phyloP scores from a whole-genome alignment of 306 rosid genomes.

The Citrullus colocynthis region DNA sequence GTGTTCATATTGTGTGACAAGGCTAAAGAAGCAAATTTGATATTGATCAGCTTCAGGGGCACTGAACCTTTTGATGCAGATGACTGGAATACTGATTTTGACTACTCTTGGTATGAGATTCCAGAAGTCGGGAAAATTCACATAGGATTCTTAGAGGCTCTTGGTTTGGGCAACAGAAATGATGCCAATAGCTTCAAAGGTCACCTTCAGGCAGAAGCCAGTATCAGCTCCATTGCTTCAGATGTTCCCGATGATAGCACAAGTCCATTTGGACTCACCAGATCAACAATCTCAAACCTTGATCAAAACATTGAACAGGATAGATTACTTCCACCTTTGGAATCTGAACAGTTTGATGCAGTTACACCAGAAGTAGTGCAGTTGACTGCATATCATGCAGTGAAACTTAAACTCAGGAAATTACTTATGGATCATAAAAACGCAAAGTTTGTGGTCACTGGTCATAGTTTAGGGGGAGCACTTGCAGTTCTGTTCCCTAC shows the following conservation, averaged over 20 bases:
- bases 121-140: slow-evolving; percentile 57
- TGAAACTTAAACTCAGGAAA: slow-evolving; percentile 36
- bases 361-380: slow-evolving; percentile 22
- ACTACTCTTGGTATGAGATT: slow-evolving; percentile 68
- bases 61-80: slow-evolving; percentile 63
- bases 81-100: slow-evolving; percentile 75
- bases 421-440: slow-evolving; percentile 51
- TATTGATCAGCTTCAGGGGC: slow-evolving; percentile 64
- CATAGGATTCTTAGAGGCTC: slow-evolving; percentile 75
- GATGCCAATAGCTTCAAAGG: slow-evolving; percentile 25
- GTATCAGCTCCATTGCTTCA: neutral
- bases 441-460: slow-evolving; percentile 59
- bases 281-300: neutral
- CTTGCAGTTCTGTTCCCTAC: slow-evolving; percentile 57
- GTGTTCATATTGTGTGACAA: slow-evolving; percentile 60
- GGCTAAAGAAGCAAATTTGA: slow-evolving; percentile 48
- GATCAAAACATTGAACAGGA: neutral
- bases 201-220: slow-evolving; percentile 14
- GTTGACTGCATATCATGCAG: slow-evolving; percentile 41
- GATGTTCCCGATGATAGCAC: neutral
- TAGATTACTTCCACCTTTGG: neutral
- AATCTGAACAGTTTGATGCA: neutral
- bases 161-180: slow-evolving; percentile 54
- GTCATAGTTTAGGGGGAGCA: slow-evolving; percentile 80
- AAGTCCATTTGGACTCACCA: neutral